Evolutionary conservation across 352 stramenopile species (phyloP).

Genomic region (Phytophthora cactorum): DNA sequence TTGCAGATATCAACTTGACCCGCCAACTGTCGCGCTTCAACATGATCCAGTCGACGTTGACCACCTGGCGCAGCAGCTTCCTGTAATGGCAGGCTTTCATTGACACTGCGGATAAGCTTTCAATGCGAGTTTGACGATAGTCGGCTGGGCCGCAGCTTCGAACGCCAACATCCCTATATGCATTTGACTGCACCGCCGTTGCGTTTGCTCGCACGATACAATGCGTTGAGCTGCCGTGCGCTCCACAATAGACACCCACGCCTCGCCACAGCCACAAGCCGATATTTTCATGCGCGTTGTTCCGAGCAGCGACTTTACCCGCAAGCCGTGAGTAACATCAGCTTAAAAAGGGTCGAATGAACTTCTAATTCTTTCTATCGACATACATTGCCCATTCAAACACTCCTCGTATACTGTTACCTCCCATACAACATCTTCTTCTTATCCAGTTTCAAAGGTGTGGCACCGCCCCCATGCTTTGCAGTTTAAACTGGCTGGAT

Average conservation of each 20-base stretch:
- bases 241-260: background rate
- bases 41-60: conserved; percentile 16
- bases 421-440: conserved; percentile 1
- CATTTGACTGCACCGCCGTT: background rate
- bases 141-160: background rate
- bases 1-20: conserved; percentile 7
- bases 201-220: background rate
- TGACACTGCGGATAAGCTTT: no score
- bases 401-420: background rate
- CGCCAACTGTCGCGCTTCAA: conserved; percentile 23
- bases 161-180: conserved; percentile 6
- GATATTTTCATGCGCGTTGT: conserved; percentile 9
- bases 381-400: background rate
- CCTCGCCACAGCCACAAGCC: conserved; percentile 5
- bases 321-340: conserved; percentile 13
- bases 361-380: background rate
- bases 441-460: conserved; percentile 18
- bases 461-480: conserved; percentile 15
- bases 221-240: background rate
- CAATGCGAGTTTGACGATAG: background rate
- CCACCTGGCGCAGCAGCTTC: conserved; percentile 8
- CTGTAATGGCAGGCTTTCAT: background rate
- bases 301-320: conserved; percentile 21
- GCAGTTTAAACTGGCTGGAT: conserved; percentile 36
- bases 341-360: background rate